Conservation (phyloP, 2,329 filamentous ascomycete species). For the Nigrospora osmanthi region DNA sequence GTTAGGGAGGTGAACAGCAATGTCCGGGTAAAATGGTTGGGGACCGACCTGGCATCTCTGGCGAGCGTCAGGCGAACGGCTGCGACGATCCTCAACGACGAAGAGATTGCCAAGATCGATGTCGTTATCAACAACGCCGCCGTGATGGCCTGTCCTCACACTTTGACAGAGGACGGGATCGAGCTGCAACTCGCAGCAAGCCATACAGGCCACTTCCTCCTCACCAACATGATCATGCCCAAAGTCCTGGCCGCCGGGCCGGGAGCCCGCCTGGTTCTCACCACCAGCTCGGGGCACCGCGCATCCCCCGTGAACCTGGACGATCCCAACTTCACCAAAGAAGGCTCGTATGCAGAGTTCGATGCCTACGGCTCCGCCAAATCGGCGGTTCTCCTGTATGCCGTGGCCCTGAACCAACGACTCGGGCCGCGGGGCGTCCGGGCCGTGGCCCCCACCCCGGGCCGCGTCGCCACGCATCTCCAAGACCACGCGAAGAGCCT, state of each 20-base stretch:
- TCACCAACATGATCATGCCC: slow-evolving; percentile 17
- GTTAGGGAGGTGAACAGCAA: slow-evolving; percentile 12
- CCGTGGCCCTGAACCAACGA: slow-evolving; percentile 25
- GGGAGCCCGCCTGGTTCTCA: slow-evolving; percentile 10
- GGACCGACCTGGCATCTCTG: slow-evolving; percentile 18
- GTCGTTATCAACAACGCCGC: slow-evolving; percentile 27
- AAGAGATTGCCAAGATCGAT: slow-evolving; percentile 17
- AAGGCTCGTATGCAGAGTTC: slow-evolving; percentile 24
- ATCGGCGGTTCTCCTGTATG: slow-evolving; percentile 35
- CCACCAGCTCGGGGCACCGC: slow-evolving; percentile 15
- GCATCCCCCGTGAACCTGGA: slow-evolving; percentile 14
- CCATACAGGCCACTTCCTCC: slow-evolving; percentile 24
- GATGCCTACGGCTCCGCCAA: slow-evolving; percentile 35
- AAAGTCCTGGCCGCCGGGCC: slow-evolving; percentile 13
- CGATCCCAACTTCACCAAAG: slow-evolving; percentile 18
- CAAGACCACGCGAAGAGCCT: slow-evolving; percentile 9
- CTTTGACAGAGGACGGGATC: slow-evolving; percentile 20
- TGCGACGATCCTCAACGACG: slow-evolving; percentile 17
- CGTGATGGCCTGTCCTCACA: slow-evolving; percentile 29
- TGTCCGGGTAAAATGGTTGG: slow-evolving; percentile 17
- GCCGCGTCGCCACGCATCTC: slow-evolving; percentile 19
- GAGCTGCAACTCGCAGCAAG: slow-evolving; percentile 25
- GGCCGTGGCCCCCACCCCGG: slow-evolving; percentile 30
- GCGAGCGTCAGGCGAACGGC: slow-evolving; percentile 22
- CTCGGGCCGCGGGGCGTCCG: slow-evolving; percentile 18